Evolutionary conservation across 306 rosid species (phyloP), one percentile per base, ranked within the genome.

Genomic region (Neltuma alba): DNA sequence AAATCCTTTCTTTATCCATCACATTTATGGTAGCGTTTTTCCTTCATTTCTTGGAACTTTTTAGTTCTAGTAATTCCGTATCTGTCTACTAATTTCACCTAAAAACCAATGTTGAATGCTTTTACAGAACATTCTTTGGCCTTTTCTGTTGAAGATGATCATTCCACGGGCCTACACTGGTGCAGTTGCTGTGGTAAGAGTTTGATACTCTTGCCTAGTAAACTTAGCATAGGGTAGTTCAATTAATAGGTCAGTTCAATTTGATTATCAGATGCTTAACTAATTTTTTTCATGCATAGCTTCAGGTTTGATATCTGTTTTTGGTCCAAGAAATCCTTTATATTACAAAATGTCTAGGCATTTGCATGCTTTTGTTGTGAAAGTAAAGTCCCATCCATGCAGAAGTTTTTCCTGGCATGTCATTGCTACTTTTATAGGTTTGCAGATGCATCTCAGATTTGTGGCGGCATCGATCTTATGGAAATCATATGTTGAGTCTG

Each of bases 361-460:
- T 71, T 30, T 45, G 44, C 73, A 58, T 72, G 60, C 15, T 48
- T 28, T 42, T 41, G 2, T 30, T 38, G 57, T 60, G 57, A 75
- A 50, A 81, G 25, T 67, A 30, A 47, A 45, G 52, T 58, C 77
- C 33, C 45, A 44, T 12, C n/a, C 34, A 58, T 14, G 9, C 79
- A 47, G 69, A 75, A 65, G 34, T 60, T 78, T 83, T 58, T 70
- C 63, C 77, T 66, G 62, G 27, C 2, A 75, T 77, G 75, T 54
- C 37, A 74, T 74, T 72, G 67, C 36, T 75, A 64, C 79, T 71
- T 80, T 81, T 89, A 78, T 89, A 94, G 99, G 97, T 94, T 65
- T 94, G 97, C 91, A 89, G 97, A 80, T 94, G 97, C 87, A 89
- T 94, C 85, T 89, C 99, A 12, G 99, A 92, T 81, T 82, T 94